These are phyloP conservation scores for Lippia alba DNA, from an alignment of 305 asterid species.

Conservation along the genomic window DNA sequence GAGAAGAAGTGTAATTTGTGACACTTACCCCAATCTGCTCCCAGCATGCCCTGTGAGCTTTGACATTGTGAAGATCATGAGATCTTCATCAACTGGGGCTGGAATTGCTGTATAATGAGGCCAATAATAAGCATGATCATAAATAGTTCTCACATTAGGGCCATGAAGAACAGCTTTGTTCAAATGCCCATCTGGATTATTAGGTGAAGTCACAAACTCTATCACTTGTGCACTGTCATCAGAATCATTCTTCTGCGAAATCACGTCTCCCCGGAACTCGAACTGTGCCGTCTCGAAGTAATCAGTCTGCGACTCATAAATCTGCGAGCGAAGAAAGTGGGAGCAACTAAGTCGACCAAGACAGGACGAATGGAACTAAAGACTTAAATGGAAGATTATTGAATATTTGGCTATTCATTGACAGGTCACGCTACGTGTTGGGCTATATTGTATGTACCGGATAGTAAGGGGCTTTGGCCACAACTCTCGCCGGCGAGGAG, in stretches of 20 bases:
- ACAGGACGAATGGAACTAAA: no score
- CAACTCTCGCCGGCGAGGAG: slow-evolving; percentile 54
- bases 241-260: slow-evolving; percentile 33
- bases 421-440: no score
- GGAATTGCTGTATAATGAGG: slow-evolving; percentile 66
- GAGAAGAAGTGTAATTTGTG: no score
- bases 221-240: slow-evolving; percentile 32
- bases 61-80: slow-evolving; percentile 58
- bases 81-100: slow-evolving; percentile 59
- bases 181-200: slow-evolving; percentile 60
- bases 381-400: no score
- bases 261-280: slow-evolving; percentile 48
- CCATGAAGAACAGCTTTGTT: slow-evolving; percentile 43
- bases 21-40: slow-evolving; percentile 43
- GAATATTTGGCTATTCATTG: no score
- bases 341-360: not conserved
- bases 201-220: slow-evolving; percentile 68
- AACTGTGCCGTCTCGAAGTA: slow-evolving; percentile 48
- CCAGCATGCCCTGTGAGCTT: slow-evolving; percentile 80
- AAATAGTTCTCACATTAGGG: slow-evolving; percentile 34
- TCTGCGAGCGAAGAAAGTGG: slow-evolving; percentile 30
- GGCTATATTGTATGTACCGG: slow-evolving; percentile 34
- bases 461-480: slow-evolving; percentile 56
- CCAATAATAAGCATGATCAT: slow-evolving; percentile 70
- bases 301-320: slow-evolving; percentile 50